phyloP scores from a whole-genome alignment of 768 basidiomycete species.

The Calocera cornea region DNA sequence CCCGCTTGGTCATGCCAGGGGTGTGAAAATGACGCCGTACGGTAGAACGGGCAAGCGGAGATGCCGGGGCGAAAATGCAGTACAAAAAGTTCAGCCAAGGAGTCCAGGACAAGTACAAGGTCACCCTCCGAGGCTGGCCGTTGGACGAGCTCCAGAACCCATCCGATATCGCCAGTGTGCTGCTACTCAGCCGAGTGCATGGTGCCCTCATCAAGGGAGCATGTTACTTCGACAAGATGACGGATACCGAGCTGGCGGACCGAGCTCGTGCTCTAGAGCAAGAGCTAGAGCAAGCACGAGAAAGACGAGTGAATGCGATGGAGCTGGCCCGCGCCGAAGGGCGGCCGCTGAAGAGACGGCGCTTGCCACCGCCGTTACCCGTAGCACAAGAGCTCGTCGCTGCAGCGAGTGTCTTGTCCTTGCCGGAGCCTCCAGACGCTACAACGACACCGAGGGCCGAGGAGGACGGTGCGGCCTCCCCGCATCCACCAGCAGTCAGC shows the following conservation, averaged over 20 bases:
- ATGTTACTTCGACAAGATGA: not conserved
- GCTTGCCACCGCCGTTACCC: not conserved
- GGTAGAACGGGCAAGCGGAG: not conserved
- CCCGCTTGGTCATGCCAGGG: not conserved
- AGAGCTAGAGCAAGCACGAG: not conserved
- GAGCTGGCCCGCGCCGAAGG: not conserved
- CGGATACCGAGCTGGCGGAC: not conserved
- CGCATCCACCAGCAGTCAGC: too few relatives aligned
- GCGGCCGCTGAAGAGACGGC: not conserved
- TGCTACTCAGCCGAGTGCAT: not conserved
- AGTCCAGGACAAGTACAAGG: not conserved
- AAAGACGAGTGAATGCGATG: not conserved
- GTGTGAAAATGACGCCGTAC: not conserved
- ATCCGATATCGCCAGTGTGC: not conserved
- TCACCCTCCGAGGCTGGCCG: not conserved
- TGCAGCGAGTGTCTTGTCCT: not conserved
- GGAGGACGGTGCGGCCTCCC: too few relatives aligned
- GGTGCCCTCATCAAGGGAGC: not conserved
- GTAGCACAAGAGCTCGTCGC: not conserved
- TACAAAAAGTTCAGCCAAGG: not conserved
- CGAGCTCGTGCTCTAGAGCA: not conserved
- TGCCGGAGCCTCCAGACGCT: not conserved
- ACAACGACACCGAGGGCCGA: too few relatives aligned
- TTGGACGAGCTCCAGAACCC: not conserved
- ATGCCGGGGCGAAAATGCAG: not conserved